phyloP scores from a whole-genome alignment of 179 eudicot species.

The Nepenthes alata region DNA sequence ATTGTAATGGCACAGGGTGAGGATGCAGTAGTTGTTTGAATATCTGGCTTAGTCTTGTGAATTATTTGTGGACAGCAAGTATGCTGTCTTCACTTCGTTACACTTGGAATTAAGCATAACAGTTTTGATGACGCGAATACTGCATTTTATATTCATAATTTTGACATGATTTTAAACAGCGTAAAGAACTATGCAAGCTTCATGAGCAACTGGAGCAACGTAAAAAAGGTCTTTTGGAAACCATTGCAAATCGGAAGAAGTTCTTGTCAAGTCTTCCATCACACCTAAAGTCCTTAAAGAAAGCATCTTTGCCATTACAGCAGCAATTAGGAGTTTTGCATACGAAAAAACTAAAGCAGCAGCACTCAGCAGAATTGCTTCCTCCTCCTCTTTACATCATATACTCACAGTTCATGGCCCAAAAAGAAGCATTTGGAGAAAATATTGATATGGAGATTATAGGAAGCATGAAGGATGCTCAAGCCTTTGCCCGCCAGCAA shows the following conservation, averaged over 20 bases:
- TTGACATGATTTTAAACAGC: slow-evolving; percentile 25
- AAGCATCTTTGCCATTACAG: slow-evolving; percentile 91
- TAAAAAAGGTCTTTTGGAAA: slow-evolving; percentile 64
- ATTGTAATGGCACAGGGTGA: too few species aligned
- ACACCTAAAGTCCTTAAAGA: slow-evolving; percentile 86
- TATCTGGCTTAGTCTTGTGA: too few species aligned
- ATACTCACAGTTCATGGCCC: slow-evolving; percentile 84
- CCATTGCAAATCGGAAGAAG: slow-evolving; percentile 74
- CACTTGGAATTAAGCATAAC: too few species aligned
- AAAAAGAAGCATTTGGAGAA: slow-evolving; percentile 89
- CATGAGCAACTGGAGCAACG: slow-evolving; percentile 62
- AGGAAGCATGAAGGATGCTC: slow-evolving; percentile 92
- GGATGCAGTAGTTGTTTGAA: too few species aligned
- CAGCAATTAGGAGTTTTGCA: slow-evolving; percentile 70
- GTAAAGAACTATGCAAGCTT: slow-evolving; percentile 85
- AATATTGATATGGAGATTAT: slow-evolving; percentile 65
- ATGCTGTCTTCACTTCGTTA: too few species aligned
- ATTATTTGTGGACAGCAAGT: too few species aligned
- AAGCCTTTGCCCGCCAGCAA: slow-evolving; percentile 65
- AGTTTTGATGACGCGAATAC: too few species aligned
- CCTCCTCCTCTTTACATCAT: slow-evolving; percentile 85
- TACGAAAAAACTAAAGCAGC: slow-evolving; percentile 76
- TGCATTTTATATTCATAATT: too few species aligned
- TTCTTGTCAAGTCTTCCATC: slow-evolving; percentile 92
- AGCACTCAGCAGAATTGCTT: slow-evolving; percentile 73